phyloP scores from a whole-genome alignment of 1,284 basidiomycete species.

The Puccinia coronata region DNA sequence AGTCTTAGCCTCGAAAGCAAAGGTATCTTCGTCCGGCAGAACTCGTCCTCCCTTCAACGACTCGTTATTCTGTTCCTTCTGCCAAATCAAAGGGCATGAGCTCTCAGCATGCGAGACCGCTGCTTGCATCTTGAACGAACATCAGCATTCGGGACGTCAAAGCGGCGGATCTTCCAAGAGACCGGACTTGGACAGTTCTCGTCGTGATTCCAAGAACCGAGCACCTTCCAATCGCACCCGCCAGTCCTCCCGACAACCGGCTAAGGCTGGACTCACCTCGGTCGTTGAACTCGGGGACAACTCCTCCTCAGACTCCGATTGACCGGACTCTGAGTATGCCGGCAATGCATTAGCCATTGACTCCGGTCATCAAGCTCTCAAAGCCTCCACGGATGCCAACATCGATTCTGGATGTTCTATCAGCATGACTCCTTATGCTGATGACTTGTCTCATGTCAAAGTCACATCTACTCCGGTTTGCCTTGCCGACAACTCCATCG shows the following conservation, averaged over 20 bases:
- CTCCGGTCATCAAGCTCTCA: neutral
- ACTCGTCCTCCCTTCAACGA: neutral
- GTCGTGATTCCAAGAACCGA: too few species aligned
- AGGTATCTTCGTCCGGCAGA: neutral
- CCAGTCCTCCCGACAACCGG: neutral
- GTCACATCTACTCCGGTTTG: neutral
- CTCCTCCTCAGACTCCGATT: neutral
- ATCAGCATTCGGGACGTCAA: neutral
- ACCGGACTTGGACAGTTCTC: too few species aligned
- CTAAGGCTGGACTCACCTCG: neutral
- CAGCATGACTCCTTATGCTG: neutral
- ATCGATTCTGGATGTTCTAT: neutral
- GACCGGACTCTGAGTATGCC: neutral
- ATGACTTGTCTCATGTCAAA: neutral
- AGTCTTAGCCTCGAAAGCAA: neutral
- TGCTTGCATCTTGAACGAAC: neutral
- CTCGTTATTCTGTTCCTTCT: neutral
- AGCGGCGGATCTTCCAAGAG: too few species aligned
- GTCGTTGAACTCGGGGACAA: neutral
- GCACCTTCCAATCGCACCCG: too few species aligned
- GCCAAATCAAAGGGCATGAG: neutral
- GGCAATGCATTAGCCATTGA: neutral
- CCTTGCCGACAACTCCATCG: neutral
- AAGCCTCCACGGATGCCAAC: neutral
- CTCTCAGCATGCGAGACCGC: neutral